A percentile compares a stretch with the other conserved stretches of the same genome.
Evolutionary conservation across 345 rosid species (phyloP).

Genomic region (Excoecaria cochinchinensis): DNA sequence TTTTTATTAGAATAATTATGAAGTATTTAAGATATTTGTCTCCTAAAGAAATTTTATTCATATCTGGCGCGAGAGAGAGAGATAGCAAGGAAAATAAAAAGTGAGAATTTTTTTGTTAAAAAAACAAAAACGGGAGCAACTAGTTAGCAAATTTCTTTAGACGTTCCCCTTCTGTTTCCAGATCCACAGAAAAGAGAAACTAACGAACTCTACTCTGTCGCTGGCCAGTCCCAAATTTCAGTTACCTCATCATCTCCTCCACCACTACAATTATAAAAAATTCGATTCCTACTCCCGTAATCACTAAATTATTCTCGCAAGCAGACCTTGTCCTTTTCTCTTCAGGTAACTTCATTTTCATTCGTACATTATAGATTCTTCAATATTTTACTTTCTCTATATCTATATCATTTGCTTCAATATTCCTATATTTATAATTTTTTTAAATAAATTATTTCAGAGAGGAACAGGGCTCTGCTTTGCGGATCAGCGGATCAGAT

Average conservation of each 20-base stretch:
- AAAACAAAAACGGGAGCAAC: too few species aligned
- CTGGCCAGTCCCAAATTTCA: not conserved
- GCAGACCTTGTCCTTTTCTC: conserved; percentile 24
- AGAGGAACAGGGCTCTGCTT: conserved; percentile 22
- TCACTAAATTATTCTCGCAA: not conserved
- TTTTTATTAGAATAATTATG: too few species aligned
- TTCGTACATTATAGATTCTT: not conserved
- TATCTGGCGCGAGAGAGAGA: too few species aligned
- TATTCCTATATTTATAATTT: not conserved
- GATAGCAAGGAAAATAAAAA: too few species aligned
- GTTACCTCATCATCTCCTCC: not conserved
- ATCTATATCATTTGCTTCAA: not conserved
- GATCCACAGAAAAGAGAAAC: not conserved
- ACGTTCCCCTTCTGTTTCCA: too few species aligned
- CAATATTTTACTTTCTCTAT: not conserved
- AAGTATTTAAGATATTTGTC: too few species aligned
- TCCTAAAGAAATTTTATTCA: too few species aligned
- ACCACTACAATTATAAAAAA: not conserved
- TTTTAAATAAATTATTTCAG: not conserved
- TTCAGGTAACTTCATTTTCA: conserved; percentile 1
- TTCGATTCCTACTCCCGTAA: not conserved
- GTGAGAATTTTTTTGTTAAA: too few species aligned
- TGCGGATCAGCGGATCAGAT: conserved; percentile 15
- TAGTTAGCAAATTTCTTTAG: too few species aligned
- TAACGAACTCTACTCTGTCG: not conserved